phyloP scores from a whole-genome alignment of 495 filamentous ascomycete species.

The Penicillium alfredii region DNA sequence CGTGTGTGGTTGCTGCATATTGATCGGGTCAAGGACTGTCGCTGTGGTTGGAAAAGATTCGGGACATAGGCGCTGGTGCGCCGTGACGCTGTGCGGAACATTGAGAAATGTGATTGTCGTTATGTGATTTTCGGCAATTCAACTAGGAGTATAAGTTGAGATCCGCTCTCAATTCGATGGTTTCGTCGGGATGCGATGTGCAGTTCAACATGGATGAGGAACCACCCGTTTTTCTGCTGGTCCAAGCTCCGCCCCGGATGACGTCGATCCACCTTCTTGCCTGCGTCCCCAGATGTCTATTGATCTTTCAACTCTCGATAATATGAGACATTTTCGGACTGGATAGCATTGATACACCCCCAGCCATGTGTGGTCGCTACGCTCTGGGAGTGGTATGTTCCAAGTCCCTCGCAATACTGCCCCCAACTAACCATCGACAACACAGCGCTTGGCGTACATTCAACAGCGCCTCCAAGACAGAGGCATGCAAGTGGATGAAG shows the following conservation, averaged over 20 bases:
- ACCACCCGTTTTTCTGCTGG: constrained; percentile 24
- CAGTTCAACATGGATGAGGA: no score
- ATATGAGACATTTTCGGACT: no score
- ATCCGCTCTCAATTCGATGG: no score
- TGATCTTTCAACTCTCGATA: no score
- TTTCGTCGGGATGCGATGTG: no score
- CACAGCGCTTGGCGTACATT: constrained; percentile 59
- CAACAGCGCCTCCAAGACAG: constrained; percentile 64
- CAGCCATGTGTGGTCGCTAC: constrained; percentile 79
- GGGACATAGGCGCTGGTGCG: constrained; percentile 25
- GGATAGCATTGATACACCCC: background rate
- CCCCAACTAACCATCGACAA: constrained; percentile 10
- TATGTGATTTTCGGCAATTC: background rate
- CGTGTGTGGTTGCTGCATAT: constrained; percentile 19
- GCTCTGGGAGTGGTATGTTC: constrained; percentile 62
- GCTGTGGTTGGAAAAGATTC: constrained; percentile 15
- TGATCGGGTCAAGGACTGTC: constrained; percentile 15
- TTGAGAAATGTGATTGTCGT: constrained; percentile 8
- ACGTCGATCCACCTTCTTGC: constrained; percentile 19
- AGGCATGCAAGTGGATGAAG: constrained; percentile 71
- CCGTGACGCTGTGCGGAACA: constrained; percentile 34
- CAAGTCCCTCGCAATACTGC: constrained; percentile 2
- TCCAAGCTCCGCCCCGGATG: constrained; percentile 29
- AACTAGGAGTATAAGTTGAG: no score
- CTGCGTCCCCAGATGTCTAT: no score